A percentile compares a stretch with the other conserved stretches of the same genome.
These are phyloP conservation scores for Taphrina betulina DNA, from an alignment of 1,139 yeast species.

Conservation along the genomic window DNA sequence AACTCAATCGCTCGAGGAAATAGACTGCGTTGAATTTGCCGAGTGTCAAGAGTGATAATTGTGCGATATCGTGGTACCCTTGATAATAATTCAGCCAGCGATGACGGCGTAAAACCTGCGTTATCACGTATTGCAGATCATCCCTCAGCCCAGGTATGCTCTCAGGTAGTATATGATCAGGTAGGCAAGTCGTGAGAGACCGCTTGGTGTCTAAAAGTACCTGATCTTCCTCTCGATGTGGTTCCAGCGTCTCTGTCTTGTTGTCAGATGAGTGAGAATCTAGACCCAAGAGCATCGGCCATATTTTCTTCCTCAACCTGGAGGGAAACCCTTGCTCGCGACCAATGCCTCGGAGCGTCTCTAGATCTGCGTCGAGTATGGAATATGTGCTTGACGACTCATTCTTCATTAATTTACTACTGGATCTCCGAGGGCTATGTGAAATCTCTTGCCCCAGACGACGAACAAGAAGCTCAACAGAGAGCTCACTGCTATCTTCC, in stretches of 20 bases:
- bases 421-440: too few relatives aligned
- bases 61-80: slow-evolving; percentile 85
- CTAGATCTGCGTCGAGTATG: slow-evolving; percentile 2
- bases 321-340: slow-evolving; percentile 8
- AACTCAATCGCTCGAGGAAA: slow-evolving; percentile 58
- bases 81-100: slow-evolving; percentile 78
- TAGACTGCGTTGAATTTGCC: slow-evolving; percentile 47
- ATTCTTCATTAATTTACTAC: too few relatives aligned
- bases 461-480: slow-evolving; percentile 20
- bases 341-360: slow-evolving; percentile 5
- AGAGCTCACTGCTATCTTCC: too few relatives aligned
- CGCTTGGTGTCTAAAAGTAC: slow-evolving; percentile 72
- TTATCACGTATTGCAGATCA: slow-evolving; percentile 52
- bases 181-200: slow-evolving; percentile 50
- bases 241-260: background rate
- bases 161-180: slow-evolving; percentile 35
- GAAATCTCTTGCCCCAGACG: slow-evolving; percentile 11
- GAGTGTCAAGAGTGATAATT: slow-evolving; percentile 60
- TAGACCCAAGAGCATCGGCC: slow-evolving; percentile 8
- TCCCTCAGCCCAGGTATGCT: slow-evolving; percentile 43
- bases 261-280: background rate
- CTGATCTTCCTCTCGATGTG: slow-evolving; percentile 63
- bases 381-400: too few relatives aligned
- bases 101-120: slow-evolving; percentile 57
- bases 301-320: slow-evolving; percentile 8